Base-by-base conservation (phyloP, 2,329 filamentous ascomycete species). In the Diaporthe caulivora region DNA sequence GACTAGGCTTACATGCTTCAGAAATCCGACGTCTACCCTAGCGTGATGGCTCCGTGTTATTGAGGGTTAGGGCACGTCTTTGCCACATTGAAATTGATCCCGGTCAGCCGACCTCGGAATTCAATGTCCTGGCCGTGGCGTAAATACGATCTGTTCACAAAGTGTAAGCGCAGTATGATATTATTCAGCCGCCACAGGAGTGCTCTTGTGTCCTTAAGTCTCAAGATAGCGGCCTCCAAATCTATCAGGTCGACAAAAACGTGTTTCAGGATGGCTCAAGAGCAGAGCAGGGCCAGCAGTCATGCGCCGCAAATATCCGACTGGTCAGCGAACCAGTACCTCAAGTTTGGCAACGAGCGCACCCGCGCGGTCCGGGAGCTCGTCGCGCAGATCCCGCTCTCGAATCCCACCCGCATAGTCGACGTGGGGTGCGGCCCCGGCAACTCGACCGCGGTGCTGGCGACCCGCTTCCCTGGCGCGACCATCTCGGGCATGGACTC, bases 371-470 rank as follows among this genome's bases (percentile, higher is more conserved):
- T 86, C 0, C 82, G 84, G 54, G 90, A 92, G 75, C 85, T 91
- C 1, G 80, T 91, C 11, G 75, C 85, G 8, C 87, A 85, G 42
- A 78, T 90, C 2, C 81, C 82, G 0, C 81, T 87, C 1, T 76
- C 81, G 18, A 71, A 77, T 0, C 81, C 87, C n/a, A 77, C 81
- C 13, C 81, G 79, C 37, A 85, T 91, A 76, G 82, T 90, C 76
- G 90, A 92, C 74, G 82, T 92, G 1, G 90, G 90, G 76, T 92
- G 90, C 78, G 90, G 90, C 0, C 90, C 90, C 0, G 90, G 87
- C 7, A 91, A 91, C 80, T 89, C 87, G 2, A 91, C 89, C 0
- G 79, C 81, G 1, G 84, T 87, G 1, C 83, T 92, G 1, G 79
- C 81, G 6, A 76, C 78, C 3, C 83, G 83, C 6, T 92, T 87